Evolutionary conservation across 75 land plant genomes (phyloP).

Genomic region (Pinus taeda): DNA sequence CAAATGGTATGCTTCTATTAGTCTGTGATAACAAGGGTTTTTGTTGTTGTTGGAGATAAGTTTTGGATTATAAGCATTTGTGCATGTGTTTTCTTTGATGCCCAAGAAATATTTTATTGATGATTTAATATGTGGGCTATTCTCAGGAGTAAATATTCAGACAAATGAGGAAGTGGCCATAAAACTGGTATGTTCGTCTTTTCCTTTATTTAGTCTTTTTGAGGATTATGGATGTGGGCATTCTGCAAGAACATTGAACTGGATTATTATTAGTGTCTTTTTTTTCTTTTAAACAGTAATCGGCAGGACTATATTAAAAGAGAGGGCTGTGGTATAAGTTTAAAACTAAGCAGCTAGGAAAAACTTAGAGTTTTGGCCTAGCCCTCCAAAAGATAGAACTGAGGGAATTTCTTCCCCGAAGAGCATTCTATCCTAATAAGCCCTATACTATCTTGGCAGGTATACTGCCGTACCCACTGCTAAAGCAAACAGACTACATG

Average conservation of each 20-base stretch:
- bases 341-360: not conserved
- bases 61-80: not conserved
- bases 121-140: not conserved
- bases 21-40: not conserved
- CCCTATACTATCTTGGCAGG: not conserved
- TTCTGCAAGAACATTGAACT: not conserved
- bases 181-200: conserved; percentile 50
- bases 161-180: conserved; percentile 75
- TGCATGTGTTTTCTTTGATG: not conserved
- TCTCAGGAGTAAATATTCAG: conserved; percentile 55
- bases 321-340: not conserved
- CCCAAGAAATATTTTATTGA: not conserved
- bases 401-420: too few species aligned
- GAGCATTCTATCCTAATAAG: not conserved
- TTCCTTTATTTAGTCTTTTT: not conserved
- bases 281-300: too few species aligned
- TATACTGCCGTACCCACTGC: not conserved
- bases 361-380: too few species aligned
- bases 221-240: not conserved
- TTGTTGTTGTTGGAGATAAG: not conserved
- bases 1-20: not conserved
- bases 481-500: not conserved
- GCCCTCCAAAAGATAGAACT: too few species aligned
- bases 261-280: not conserved
- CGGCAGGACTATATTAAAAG: too few species aligned